Base-by-base conservation (phyloP, 2,329 filamentous ascomycete genomes). In the Sarocladium strictum region DNA sequence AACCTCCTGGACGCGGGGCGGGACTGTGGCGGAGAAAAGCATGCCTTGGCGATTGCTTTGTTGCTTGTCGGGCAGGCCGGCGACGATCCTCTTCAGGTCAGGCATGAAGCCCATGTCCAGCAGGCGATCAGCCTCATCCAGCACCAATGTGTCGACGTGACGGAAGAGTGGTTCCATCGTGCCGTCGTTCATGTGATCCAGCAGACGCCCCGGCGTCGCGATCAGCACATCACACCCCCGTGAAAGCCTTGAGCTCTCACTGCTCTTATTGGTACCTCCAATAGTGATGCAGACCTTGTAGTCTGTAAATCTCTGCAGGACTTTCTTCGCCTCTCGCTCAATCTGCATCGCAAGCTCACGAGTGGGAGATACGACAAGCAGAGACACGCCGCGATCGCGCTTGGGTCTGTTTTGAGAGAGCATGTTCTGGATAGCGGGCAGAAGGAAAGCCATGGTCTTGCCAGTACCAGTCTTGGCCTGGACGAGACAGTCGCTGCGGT, bases 91-190 rank as follows among this genome's bases (percentile, higher is more conserved):
- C 67, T 94, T 92, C 69, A 99, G 97, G 78, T 99, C 94, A 67
- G 94, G 94, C 80, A 99, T 94, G 81, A 99, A 99, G 94, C 94
- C 94, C 94, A 99, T 99, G 83, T 99, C 94, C 81, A 99, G 82
- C 94, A 99, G 99, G 72, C 94, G 94, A 79, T 99, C 94, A 73
- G 94, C 94, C 84, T 99, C 94, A 65, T 99, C 94, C 54, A 99
- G 89, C 65, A 99, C 90, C 58, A 99, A 84, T 71, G 99, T 99
- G 81, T 97, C 97, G 83, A 99, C 97, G 82, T 96, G 97, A 73
- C 86, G 84, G 55, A 99, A 86, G 1, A 90, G 90, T 0, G 93
- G 97, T 45, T 94, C 97, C 72, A 97, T 97, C 69, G 93, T 90
- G 68, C 93, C 94, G 80, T 93, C 90, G 81, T 97, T 94, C 69